These are phyloP conservation scores for Camellia oleifera DNA, from an alignment of 179 eudicot genomes.

Conservation along the genomic window DNA sequence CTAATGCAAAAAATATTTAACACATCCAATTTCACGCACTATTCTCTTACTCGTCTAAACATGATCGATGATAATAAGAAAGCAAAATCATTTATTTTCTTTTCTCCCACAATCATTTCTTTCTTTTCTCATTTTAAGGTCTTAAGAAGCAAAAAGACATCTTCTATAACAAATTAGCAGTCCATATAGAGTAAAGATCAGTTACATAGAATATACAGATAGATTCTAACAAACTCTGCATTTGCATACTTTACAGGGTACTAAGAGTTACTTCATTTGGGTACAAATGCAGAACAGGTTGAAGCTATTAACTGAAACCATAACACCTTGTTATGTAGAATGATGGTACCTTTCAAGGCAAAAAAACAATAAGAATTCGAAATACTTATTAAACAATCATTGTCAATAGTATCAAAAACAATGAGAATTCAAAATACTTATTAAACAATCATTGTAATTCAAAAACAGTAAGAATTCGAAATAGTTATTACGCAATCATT, in stretches of 20 bases:
- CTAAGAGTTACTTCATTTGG: neutral
- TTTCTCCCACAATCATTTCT: too few species aligned
- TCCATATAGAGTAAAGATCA: neutral
- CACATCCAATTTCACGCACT: too few species aligned
- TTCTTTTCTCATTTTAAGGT: neutral
- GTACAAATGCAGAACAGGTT: neutral
- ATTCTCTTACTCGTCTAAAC: too few species aligned
- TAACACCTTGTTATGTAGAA: neutral
- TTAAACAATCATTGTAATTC: neutral
- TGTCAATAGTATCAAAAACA: neutral
- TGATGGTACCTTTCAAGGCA: neutral
- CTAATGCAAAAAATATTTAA: too few species aligned
- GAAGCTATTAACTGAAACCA: neutral
- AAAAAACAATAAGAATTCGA: neutral
- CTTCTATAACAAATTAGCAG: neutral
- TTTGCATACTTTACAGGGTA: neutral
- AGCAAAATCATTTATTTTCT: too few species aligned
- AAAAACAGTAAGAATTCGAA: neutral
- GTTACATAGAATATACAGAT: too few species aligned
- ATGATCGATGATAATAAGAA: too few species aligned
- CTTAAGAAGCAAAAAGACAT: neutral
- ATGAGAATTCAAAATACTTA: too few species aligned
- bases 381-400: neutral
- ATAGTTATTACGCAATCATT: neutral
- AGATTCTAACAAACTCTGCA: neutral